Percentiles rank a stretch among this genome's conserved stretches.
Conservation (phyloP, 1,284 basidiomycete genomes). For the Salmacisia buchloeana region DNA sequence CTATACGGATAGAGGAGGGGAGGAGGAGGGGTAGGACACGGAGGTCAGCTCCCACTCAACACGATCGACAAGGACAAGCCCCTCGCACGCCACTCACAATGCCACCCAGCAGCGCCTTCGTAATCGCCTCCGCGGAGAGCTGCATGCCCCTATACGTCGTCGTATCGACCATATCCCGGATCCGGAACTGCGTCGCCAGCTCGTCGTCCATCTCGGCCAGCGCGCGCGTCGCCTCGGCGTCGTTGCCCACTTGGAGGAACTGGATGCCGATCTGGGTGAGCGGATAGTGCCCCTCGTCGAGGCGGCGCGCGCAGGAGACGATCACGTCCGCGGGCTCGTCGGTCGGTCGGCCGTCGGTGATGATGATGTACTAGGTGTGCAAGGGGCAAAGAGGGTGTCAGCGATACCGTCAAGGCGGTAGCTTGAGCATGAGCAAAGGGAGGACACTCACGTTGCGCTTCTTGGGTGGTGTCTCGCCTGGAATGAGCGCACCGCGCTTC, state of each 20-base stretch:
- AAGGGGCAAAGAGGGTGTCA: neutral
- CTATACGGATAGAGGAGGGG: neutral
- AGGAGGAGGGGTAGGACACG: neutral
- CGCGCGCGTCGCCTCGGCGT: conserved; percentile 54
- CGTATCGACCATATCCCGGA: conserved; percentile 59
- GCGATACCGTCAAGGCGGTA: neutral
- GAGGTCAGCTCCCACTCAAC: too few species aligned
- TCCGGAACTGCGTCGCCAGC: conserved; percentile 33
- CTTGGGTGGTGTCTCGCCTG: conserved; percentile 11
- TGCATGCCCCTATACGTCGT: conserved; percentile 55
- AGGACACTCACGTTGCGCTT: conserved; percentile 16
- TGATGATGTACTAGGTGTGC: conserved; percentile 12
- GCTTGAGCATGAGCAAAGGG: neutral
- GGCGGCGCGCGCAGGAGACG: conserved; percentile 55
- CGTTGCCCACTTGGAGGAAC: conserved; percentile 59
- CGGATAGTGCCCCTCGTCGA: conserved; percentile 57
- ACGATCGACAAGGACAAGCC: too few species aligned
- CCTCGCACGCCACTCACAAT: neutral
- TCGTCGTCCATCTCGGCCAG: conserved; percentile 52
- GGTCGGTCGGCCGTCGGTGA: conserved; percentile 35
- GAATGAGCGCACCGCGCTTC: neutral
- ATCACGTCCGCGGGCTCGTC: conserved; percentile 59
- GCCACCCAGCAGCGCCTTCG: conserved; percentile 61
- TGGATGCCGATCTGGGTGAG: conserved; percentile 58
- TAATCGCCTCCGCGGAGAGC: conserved; percentile 54